Conservation (phyloP, 2,329 filamentous ascomycete genomes). For the Pseudogymnoascus sp. region DNA sequence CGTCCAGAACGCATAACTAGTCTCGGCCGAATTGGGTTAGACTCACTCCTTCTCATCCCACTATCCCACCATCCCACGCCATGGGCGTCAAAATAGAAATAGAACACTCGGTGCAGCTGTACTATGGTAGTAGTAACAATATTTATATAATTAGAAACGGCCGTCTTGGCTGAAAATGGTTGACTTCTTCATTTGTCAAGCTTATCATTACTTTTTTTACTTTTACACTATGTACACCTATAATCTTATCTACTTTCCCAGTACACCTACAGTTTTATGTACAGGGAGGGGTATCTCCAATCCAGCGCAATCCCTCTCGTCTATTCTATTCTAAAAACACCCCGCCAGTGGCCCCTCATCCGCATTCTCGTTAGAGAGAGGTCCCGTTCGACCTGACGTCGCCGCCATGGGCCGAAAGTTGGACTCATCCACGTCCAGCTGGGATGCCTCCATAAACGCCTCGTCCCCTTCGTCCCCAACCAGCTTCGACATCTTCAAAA, state of each 20-base stretch:
- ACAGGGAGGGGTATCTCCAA: not conserved
- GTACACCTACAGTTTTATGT: not conserved
- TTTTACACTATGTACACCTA: conserved; percentile 6
- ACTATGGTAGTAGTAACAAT: too few species aligned
- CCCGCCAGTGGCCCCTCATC: not conserved
- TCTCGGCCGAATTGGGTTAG: not conserved
- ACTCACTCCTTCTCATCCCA: not conserved
- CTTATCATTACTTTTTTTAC: conserved; percentile 5
- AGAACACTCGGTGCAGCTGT: too few species aligned
- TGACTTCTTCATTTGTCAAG: conserved; percentile 1
- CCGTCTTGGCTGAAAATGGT: too few species aligned
- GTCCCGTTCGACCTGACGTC: not conserved
- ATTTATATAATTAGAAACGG: too few species aligned
- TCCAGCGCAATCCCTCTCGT: not conserved
- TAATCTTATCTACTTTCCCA: not conserved
- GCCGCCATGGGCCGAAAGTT: not conserved
- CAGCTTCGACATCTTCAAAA: not conserved
- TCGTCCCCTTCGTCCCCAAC: not conserved
- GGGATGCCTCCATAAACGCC: not conserved
- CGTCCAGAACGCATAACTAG: not conserved
- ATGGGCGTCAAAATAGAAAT: conserved; percentile 9
- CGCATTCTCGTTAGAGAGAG: not conserved
- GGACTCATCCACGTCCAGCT: not conserved
- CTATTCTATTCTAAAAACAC: conserved; percentile 1
- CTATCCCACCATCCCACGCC: too few species aligned